phyloP scores from a whole-genome alignment of 345 rosid species.

The Iberis pinnata region DNA sequence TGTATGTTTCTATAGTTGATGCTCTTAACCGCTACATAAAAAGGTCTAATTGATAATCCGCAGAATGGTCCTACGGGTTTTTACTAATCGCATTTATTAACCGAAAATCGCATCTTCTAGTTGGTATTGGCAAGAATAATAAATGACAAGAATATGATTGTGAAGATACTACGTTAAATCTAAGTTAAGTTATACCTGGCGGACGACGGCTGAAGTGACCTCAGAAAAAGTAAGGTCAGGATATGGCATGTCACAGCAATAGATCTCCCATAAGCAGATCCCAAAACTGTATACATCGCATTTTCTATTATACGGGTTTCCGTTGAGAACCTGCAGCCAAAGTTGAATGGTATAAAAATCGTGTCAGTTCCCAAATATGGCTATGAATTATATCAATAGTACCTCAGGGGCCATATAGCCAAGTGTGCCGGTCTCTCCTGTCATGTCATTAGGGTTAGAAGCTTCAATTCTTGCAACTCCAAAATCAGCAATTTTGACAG shows the following conservation, averaged over 20 bases:
- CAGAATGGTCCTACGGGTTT: too few species aligned
- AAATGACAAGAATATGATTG: too few species aligned
- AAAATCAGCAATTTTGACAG: conserved; percentile 87
- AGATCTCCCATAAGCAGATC: conserved; percentile 94
- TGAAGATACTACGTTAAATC: too few species aligned
- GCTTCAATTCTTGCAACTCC: conserved; percentile 99
- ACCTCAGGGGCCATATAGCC: conserved; percentile 99
- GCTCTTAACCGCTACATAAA: too few species aligned
- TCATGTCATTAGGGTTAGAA: conserved; percentile 98
- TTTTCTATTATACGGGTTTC: conserved; percentile 88
- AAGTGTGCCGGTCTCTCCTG: conserved; percentile 98
- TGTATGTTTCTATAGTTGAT: too few species aligned
- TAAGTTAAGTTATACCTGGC: conserved; percentile 49
- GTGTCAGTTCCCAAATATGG: too few species aligned
- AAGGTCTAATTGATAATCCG: too few species aligned
- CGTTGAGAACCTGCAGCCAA: conserved; percentile 99
- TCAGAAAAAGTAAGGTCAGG: conserved; percentile 92
- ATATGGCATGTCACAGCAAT: conserved; percentile 98
- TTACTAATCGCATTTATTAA: too few species aligned
- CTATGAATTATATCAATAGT: too few species aligned
- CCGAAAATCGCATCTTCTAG: too few species aligned
- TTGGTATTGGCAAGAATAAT: too few species aligned
- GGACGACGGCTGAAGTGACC: conserved; percentile 93
- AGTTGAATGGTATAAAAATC: too few species aligned
- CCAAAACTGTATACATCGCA: conserved; percentile 97